Base-by-base conservation (phyloP, 331 rosid genomes). In the Erythrophleum ivorense region DNA sequence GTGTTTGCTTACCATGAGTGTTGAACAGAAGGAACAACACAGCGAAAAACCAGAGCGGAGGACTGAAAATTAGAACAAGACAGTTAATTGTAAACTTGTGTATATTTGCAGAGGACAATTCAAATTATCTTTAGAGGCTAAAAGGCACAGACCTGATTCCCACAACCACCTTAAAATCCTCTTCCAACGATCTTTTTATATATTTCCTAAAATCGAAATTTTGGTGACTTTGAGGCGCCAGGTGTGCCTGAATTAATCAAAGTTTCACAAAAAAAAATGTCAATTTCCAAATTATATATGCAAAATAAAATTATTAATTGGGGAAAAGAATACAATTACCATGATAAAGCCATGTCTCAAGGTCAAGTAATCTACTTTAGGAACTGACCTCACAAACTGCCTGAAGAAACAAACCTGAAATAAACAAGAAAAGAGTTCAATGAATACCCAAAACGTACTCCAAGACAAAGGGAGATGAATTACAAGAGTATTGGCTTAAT, bases 101-200 rank as follows among this genome's bases (percentile, higher is more conserved):
- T 19, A 24, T 24, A 58, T 58, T 6, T 31, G 40, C 9, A 2
- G 43, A 62, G 18, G 68, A 33, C 2, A 1, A 6, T 13, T 33
- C 31, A 12, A 62, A 63, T 6, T 5, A 33, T 63, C 70, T 6
- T 33, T 9, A 5, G 45, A 15, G 70, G 21, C 70, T 33, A 63
- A 5, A 67, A 38, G 3, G 54, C 34, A 54, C 66, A 2, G 7
- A 90, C 99, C 99, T 91, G 86, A 95, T 93, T 73, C 93, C 96
- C 29, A 93, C 99, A 0, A 95, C 98, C 0, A 93, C 93, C 81
- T 91, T 95, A 87, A 95, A 95, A 71, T 95, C 99, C 84, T 95
- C 97, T 59, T 95, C 98, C 3, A 95, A 80, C 6, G 93, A 90
- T 65, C 98, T 87, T 38, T 88, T 84, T 5, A 95, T 95, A 48